These are phyloP conservation scores for Hevea brasiliensis DNA, from an alignment of 345 rosid species.

Conservation along the genomic window DNA sequence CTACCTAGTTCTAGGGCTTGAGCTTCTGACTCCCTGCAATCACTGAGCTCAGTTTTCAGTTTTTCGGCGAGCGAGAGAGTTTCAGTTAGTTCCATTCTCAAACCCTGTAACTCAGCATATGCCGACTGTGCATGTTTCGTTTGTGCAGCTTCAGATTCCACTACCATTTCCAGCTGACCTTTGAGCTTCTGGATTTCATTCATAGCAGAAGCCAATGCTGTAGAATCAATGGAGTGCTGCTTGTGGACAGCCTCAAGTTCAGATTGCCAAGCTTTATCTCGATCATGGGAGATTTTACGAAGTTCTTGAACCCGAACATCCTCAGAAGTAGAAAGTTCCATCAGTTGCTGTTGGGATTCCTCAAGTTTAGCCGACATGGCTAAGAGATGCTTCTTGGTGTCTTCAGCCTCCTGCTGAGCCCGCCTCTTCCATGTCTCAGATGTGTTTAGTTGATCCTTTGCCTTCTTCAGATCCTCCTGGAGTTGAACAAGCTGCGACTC, in stretches of 20 bases:
- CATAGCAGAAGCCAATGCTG: constrained; percentile 75
- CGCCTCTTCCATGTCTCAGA: constrained; percentile 70
- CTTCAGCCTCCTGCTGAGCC: constrained; percentile 78
- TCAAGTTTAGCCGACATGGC: constrained; percentile 60
- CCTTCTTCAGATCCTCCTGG: constrained; percentile 77
- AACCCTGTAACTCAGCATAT: constrained; percentile 49
- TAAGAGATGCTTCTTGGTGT: constrained; percentile 59
- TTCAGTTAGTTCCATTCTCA: constrained; percentile 71
- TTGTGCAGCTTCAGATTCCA: constrained; percentile 64
- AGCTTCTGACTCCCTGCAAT: constrained; percentile 77
- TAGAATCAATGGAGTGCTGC: constrained; percentile 76
- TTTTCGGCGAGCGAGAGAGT: constrained; percentile 71
- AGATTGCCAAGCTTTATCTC: constrained; percentile 93
- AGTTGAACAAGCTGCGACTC: constrained; percentile 71
- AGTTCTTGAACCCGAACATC: constrained; percentile 80
- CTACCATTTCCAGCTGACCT: constrained; percentile 61
- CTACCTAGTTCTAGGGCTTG: constrained; percentile 57
- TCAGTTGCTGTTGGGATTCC: constrained; percentile 64
- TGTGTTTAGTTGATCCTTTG: constrained; percentile 64
- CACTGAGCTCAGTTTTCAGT: constrained; percentile 53
- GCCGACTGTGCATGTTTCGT: constrained; percentile 59
- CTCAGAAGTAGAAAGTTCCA: constrained; percentile 76
- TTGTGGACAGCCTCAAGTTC: constrained; percentile 94
- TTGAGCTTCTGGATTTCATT: constrained; percentile 91
- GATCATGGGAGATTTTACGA: constrained; percentile 74